Evolutionary conservation across 345 rosid genomes (phyloP), one percentile per base, ranked within the genome.

Genomic region (Heritiera littoralis): DNA sequence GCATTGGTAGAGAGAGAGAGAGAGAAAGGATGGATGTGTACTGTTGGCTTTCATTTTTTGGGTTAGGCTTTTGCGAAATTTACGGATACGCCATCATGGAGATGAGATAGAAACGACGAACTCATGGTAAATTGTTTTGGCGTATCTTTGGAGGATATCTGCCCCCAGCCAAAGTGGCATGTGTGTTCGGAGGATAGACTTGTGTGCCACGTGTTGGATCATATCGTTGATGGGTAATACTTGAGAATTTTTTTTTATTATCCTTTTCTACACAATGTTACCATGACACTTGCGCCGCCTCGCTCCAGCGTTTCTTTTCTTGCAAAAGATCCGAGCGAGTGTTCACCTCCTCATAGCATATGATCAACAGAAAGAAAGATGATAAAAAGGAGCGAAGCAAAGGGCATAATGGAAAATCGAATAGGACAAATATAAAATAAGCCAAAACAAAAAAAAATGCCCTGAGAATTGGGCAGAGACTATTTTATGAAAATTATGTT

Each of bases 81-180:
- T 79, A 84, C 84, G 43, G 69, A 67, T 49, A 79, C 60, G 76
- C 82, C 82, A 79, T 73, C n/a, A 0, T 3, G 14, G 32, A 35
- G 13, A 45, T 52, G 18, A 6, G 15, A 52, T 52, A 1, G 38
- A 35, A 35, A 35, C 3, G 3, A 35, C 3, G 18, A 14, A 52
- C 17, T 52, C 5, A 13, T 52, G 6, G 56, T 4, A 52, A 51
- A 4, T 0, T 0, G 49, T 6, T 60, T 46, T 13, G 58, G 68
- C 43, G 5, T 40, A 40, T 40, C 43, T 40, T 46, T 28, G 56
- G 38, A 3, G 38, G 38, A 35, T 35, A 3, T 35, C 38, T 35
- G 38, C 38, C 38, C 38, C 38, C 38, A 35, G 3, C 38, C 38
- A 3, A 35, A 35, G 38, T 35, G 38, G 38, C 3, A 3, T 35